Conservation (phyloP, 129 eudicot genomes). For the Silybum marianum region DNA sequence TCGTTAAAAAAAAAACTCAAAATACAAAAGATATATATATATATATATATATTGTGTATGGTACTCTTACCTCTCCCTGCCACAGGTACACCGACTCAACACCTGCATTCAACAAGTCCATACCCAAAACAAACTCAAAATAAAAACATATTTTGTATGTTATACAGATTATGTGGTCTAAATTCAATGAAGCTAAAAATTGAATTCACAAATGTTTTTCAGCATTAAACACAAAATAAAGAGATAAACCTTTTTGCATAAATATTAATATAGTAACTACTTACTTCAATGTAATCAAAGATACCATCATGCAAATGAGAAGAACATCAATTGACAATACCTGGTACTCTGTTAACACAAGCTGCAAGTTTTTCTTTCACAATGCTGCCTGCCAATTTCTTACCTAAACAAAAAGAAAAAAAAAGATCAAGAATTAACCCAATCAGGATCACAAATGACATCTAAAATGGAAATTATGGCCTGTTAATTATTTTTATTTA, state of each 20-base stretch:
- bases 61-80: no score
- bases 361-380: slow-evolving; percentile 96
- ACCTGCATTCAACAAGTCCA: no score
- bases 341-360: slow-evolving; percentile 96
- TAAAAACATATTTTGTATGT: no score
- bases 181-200: no score
- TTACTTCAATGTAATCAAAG: not conserved
- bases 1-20: no score
- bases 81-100: no score
- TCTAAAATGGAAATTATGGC: not conserved
- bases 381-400: slow-evolving; percentile 87
- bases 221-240: not conserved
- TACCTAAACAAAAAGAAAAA: slow-evolving; percentile 62
- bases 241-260: not conserved
- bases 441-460: not conserved
- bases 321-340: slow-evolving; percentile 19
- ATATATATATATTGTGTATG: no score
- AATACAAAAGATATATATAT: no score
- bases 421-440: not conserved
- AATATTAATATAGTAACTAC: not conserved
- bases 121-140: no score
- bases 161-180: no score
- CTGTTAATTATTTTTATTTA: not conserved
- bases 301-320: not conserved
- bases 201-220: not conserved